Conservation (phyloP, 2,329 filamentous ascomycete genomes). For the Pyrenochaeta sp. region DNA sequence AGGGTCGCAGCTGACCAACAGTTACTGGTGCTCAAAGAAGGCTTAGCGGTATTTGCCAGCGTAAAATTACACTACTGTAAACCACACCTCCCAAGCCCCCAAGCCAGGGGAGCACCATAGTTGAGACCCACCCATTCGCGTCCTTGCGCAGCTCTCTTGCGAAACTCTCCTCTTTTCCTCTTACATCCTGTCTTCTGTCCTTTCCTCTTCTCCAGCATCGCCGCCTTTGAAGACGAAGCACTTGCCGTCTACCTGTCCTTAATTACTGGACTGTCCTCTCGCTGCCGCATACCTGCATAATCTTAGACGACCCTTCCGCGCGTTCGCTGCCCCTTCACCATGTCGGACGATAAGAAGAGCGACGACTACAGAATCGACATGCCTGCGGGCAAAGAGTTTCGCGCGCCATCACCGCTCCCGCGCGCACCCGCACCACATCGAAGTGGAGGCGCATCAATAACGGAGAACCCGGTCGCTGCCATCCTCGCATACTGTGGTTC, state of each 20-base stretch:
- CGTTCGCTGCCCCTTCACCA: conserved; percentile 52
- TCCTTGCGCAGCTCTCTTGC: conserved; percentile 38
- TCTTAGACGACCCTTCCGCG: conserved; percentile 10
- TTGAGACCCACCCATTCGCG: conserved; percentile 33
- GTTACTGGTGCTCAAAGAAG: conserved; percentile 23
- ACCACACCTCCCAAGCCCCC: conserved; percentile 25
- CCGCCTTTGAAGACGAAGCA: conserved; percentile 6
- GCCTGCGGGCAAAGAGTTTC: conserved; percentile 60
- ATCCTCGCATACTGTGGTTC: conserved; percentile 91
- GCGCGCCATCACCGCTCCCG: conserved; percentile 58
- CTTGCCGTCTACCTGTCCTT: conserved; percentile 21
- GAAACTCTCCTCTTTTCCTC: conserved; percentile 27
- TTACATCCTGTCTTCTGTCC: conserved; percentile 22
- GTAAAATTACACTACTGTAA: conserved; percentile 36
- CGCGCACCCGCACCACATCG: conserved; percentile 44
- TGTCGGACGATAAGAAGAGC: conserved; percentile 91
- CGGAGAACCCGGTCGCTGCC: conserved; percentile 80
- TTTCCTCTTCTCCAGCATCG: conserved; percentile 15
- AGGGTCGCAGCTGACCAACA: conserved; percentile 27
- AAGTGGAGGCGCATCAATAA: conserved; percentile 52
- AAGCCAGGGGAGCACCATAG: conserved; percentile 31
- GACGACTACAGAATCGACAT: conserved; percentile 75
- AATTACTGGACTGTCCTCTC: conserved; percentile 22
- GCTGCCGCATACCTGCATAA: conserved; percentile 15
- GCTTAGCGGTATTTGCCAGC: conserved; percentile 33